Percentiles rank a stretch among this genome's conserved stretches.
Conservation (phyloP, 768 basidiomycete genomes). For the Termitomyces sp. region DNA sequence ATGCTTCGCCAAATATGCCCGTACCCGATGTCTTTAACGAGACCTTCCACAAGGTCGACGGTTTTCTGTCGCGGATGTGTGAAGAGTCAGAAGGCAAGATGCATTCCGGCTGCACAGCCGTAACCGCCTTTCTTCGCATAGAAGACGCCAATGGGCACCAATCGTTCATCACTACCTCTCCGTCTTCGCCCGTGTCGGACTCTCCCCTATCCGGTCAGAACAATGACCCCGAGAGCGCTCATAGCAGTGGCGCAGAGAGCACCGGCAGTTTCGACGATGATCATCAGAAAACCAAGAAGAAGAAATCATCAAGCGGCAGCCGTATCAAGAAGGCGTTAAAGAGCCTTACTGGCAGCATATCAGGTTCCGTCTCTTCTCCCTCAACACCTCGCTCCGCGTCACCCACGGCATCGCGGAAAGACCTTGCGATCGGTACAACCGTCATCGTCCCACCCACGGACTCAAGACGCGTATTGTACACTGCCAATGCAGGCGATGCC, state of each 20-base stretch:
- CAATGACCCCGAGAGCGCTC: conserved; percentile 33
- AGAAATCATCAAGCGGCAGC: conserved; percentile 40
- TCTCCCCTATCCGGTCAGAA: conserved; percentile 31
- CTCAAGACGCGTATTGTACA: conserved; percentile 80
- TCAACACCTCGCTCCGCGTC: conserved; percentile 33
- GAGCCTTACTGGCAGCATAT: conserved; percentile 39
- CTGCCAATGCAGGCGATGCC: conserved; percentile 96
- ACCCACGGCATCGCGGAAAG: conserved; percentile 26
- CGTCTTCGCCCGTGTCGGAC: conserved; percentile 26
- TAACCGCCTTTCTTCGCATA: conserved; percentile 90
- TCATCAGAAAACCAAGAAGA: conserved; percentile 27
- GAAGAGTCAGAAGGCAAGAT: conserved; percentile 89
- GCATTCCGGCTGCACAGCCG: conserved; percentile 95
- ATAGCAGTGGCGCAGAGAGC: conserved; percentile 44
- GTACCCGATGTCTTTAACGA: conserved; percentile 90
- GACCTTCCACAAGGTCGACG: conserved; percentile 93
- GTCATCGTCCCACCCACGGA: conserved; percentile 43
- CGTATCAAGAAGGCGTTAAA: conserved; percentile 55
- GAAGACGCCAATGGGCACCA: conserved; percentile 80
- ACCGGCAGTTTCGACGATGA: conserved; percentile 29
- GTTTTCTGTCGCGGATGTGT: conserved; percentile 75
- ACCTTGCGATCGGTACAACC: conserved; percentile 23
- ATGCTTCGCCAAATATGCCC: conserved; percentile 47
- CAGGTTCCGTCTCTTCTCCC: conserved; percentile 28
- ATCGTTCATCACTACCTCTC: conserved; percentile 47